These are phyloP conservation scores for Phycomyces blakesleeanus DNA, from an alignment of 192 early-diverging fungal genomes.

Conservation along the genomic window DNA sequence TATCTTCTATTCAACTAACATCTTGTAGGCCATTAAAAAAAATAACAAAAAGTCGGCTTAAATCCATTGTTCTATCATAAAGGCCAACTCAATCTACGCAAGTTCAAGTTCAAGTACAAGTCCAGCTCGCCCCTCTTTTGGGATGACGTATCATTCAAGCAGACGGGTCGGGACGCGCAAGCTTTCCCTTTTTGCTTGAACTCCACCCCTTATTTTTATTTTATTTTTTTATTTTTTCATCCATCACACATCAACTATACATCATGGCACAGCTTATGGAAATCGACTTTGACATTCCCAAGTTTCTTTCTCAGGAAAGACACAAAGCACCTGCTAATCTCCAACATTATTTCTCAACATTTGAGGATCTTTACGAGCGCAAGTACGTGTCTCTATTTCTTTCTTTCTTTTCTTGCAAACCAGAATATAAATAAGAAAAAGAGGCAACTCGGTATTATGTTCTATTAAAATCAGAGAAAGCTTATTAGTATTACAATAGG, in stretches of 20 bases:
- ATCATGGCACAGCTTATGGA: conserved; percentile 49
- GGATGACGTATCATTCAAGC: neutral
- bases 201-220: neutral
- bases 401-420: neutral
- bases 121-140: neutral
- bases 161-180: neutral
- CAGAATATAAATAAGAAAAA: neutral
- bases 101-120: no score
- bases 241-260: neutral
- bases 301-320: conserved; percentile 65
- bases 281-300: conserved; percentile 74
- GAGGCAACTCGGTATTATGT: no score
- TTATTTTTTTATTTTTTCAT: neutral
- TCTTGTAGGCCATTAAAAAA: no score
- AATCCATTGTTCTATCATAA: no score
- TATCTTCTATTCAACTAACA: no score
- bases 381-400: conserved; percentile 65
- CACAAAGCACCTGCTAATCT: conserved; percentile 63
- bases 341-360: conserved; percentile 74
- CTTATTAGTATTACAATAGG: conserved; percentile 39
- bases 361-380: conserved; percentile 91
- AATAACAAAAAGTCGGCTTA: no score
- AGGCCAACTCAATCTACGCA: no score
- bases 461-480: neutral
- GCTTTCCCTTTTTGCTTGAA: neutral